These are phyloP conservation scores for Russula earlei DNA, from an alignment of 768 basidiomycete species.

Conservation along the genomic window DNA sequence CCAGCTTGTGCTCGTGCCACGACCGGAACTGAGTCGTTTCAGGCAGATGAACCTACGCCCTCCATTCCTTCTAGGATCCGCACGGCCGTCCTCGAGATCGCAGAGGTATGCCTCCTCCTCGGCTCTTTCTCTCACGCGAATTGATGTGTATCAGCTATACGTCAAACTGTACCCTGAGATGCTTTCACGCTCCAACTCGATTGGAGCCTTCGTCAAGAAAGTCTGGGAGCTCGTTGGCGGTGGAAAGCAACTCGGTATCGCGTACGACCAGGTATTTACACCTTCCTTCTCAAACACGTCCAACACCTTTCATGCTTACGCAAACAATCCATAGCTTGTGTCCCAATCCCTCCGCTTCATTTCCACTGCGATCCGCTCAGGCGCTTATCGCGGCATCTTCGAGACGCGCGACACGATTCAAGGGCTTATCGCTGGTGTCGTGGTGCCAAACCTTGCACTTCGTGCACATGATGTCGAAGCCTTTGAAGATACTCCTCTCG, in stretches of 20 bases:
- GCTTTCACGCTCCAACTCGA: slow-evolving; percentile 49
- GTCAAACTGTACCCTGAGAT: slow-evolving; percentile 79
- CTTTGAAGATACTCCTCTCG: slow-evolving; percentile 95
- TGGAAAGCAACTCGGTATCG: slow-evolving; percentile 54
- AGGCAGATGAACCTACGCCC: slow-evolving; percentile 76
- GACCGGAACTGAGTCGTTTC: slow-evolving; percentile 11
- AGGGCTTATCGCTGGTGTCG: slow-evolving; percentile 78
- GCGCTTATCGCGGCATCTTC: slow-evolving; percentile 73
- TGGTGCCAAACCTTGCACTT: slow-evolving; percentile 86
- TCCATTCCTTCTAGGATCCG: slow-evolving; percentile 87
- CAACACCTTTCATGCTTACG: background rate
- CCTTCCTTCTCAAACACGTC: slow-evolving; percentile 19
- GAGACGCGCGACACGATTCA: slow-evolving; percentile 74
- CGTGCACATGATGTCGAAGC: slow-evolving; percentile 87
- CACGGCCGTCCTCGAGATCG: slow-evolving; percentile 82
- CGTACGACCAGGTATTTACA: slow-evolving; percentile 56
- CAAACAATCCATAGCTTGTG: slow-evolving; percentile 50
- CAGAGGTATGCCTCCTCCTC: slow-evolving; percentile 50
- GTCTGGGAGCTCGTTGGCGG: slow-evolving; percentile 87
- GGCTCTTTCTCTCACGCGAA: background rate
- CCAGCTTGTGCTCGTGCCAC: slow-evolving; percentile 1
- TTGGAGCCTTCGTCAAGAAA: slow-evolving; percentile 68
- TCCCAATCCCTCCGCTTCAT: slow-evolving; percentile 87
- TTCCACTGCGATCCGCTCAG: slow-evolving; percentile 84
- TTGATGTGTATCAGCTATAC: slow-evolving; percentile 43